Conservation (phyloP, 257 asterid species). For the Penstemon newberryi region DNA sequence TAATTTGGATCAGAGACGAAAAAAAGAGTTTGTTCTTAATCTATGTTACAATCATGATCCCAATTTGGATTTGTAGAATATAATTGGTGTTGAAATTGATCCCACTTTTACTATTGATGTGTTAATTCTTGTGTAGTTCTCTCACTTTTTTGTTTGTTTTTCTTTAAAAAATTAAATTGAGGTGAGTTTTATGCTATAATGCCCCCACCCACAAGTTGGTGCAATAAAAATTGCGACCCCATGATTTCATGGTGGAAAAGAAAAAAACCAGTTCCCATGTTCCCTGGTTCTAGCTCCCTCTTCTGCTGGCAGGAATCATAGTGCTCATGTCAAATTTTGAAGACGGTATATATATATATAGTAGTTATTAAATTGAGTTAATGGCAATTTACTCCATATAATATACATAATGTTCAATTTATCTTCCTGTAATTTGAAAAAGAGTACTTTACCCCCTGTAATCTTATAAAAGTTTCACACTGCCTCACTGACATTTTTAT, state of each 20-base stretch:
- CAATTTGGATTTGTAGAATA: background rate
- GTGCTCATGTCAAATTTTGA: conserved; percentile 16
- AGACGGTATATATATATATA: background rate
- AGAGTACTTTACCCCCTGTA: no score
- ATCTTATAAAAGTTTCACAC: no score
- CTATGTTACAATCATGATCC: conserved; percentile 9
- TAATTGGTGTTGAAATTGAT: conserved; percentile 25
- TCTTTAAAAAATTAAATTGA: background rate
- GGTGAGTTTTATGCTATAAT: conserved; percentile 24
- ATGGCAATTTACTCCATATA: background rate
- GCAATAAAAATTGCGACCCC: conserved; percentile 23
- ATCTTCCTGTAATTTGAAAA: background rate
- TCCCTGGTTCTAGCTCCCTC: conserved; percentile 42
- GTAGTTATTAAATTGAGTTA: background rate
- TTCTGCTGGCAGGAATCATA: conserved; percentile 38
- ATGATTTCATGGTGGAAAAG: conserved; percentile 36
- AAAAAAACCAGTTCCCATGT: conserved; percentile 42
- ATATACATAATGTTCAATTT: background rate
- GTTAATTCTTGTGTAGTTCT: background rate
- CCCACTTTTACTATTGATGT: conserved; percentile 27
- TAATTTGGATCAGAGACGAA: conserved; percentile 19
- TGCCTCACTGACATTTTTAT: no score
- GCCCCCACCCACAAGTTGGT: conserved; percentile 20
- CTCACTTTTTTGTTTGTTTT: background rate
- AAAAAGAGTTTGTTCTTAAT: background rate